phyloP scores from a whole-genome alignment of 305 asterid species.

The Fraxinus ornus region DNA sequence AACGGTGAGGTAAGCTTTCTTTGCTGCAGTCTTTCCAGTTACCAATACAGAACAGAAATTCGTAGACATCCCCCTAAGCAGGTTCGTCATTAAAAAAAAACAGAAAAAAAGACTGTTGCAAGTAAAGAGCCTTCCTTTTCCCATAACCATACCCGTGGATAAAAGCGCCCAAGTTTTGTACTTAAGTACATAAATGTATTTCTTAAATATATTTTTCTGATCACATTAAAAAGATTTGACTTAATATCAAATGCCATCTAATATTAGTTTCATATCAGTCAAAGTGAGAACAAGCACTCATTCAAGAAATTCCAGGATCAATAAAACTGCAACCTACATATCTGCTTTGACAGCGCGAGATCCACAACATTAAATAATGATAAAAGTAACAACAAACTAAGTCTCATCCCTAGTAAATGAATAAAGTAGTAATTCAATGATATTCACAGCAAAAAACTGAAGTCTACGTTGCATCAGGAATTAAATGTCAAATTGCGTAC shows the following conservation, averaged over 20 bases:
- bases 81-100: background rate
- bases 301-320: background rate
- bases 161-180: background rate
- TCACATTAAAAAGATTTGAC: background rate
- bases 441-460: background rate
- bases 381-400: background rate
- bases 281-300: background rate
- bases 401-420: background rate
- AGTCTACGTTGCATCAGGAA: background rate
- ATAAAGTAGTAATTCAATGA: background rate
- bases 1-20: background rate
- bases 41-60: background rate
- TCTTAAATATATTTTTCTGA: background rate
- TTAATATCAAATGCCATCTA: background rate
- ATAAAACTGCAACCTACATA: background rate
- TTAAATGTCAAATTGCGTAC: constrained; percentile 35
- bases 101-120: background rate
- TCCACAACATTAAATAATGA: background rate
- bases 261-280: background rate
- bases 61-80: background rate
- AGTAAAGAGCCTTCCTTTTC: background rate
- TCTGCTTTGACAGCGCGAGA: background rate
- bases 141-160: background rate
- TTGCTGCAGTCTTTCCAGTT: background rate
- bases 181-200: background rate